Conservation (phyloP, 495 filamentous ascomycete species). For the Xylaria cubensis region DNA sequence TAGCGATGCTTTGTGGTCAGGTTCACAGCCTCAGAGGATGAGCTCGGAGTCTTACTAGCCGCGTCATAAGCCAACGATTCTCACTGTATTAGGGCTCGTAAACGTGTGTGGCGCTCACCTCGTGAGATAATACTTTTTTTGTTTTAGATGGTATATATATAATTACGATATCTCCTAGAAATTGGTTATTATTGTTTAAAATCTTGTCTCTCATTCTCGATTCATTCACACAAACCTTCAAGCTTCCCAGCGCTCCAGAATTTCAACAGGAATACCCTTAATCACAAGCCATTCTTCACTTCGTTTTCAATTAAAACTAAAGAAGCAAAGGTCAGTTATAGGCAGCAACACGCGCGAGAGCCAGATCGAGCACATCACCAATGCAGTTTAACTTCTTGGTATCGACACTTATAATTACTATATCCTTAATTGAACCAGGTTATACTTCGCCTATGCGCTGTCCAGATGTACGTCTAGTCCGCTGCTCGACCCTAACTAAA, state of each 20-base stretch:
- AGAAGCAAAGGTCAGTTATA: background rate
- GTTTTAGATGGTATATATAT: background rate
- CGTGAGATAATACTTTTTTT: background rate
- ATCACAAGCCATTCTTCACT: background rate
- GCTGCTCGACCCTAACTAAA: background rate
- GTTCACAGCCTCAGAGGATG: background rate
- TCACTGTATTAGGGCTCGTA: background rate
- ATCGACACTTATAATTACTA: background rate
- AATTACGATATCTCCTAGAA: background rate
- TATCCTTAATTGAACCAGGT: background rate
- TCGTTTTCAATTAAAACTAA: background rate
- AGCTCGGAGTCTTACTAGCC: background rate
- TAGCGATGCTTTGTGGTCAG: background rate
- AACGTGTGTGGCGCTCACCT: background rate
- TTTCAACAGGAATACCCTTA: background rate
- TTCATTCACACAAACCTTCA: background rate
- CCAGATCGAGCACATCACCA: background rate
- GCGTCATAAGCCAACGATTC: background rate
- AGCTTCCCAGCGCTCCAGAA: background rate
- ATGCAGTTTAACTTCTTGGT: constrained; percentile 2
- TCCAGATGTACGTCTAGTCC: background rate
- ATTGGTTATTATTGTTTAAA: background rate
- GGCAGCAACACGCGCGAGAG: background rate
- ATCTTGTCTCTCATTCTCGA: background rate
- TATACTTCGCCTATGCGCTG: background rate